A percentile compares a stretch with the other conserved stretches of the same genome.
Evolutionary conservation across 2,329 filamentous ascomycete genomes (phyloP).

Genomic region (Epicoccum nigrum): DNA sequence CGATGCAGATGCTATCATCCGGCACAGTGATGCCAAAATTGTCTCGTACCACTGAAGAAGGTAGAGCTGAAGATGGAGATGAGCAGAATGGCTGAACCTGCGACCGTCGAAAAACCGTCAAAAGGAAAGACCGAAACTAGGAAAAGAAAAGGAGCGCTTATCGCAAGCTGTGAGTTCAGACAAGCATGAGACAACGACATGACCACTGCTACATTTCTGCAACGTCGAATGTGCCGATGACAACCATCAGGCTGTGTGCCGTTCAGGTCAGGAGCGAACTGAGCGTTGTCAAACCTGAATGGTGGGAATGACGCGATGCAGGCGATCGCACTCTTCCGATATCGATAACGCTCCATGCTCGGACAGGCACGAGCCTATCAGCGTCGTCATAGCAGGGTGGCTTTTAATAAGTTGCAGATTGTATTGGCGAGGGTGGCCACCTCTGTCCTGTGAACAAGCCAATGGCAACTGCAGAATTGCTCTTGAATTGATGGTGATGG

Average conservation of each 20-base stretch:
- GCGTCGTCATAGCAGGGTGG: background rate
- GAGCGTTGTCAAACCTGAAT: constrained; percentile 15
- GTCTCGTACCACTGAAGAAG: constrained; percentile 5
- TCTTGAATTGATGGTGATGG: constrained; percentile 2
- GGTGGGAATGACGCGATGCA: constrained; percentile 14
- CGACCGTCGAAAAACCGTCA: no score
- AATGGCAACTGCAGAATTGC: constrained; percentile 6
- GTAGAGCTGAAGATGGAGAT: background rate
- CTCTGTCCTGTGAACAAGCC: constrained; percentile 1
- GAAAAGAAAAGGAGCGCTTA: background rate
- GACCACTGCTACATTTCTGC: background rate
- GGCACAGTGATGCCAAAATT: background rate
- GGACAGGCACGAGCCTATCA: constrained; percentile 10
- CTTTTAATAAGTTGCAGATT: constrained; percentile 12
- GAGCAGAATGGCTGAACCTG: no score
- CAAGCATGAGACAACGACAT: background rate
- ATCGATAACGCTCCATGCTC: constrained; percentile 12
- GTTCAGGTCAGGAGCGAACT: constrained; percentile 14
- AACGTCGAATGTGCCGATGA: background rate
- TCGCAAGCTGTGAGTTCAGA: background rate
- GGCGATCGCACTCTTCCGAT: constrained; percentile 17
- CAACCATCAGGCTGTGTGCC: constrained; percentile 1
- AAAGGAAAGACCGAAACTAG: no score
- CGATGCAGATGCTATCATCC: constrained; percentile 6
- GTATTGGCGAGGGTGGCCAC: constrained; percentile 9